A percentile compares a stretch with the other conserved stretches of the same genome.
Conservation (phyloP, 345 rosid genomes). For the Pistacia vera region DNA sequence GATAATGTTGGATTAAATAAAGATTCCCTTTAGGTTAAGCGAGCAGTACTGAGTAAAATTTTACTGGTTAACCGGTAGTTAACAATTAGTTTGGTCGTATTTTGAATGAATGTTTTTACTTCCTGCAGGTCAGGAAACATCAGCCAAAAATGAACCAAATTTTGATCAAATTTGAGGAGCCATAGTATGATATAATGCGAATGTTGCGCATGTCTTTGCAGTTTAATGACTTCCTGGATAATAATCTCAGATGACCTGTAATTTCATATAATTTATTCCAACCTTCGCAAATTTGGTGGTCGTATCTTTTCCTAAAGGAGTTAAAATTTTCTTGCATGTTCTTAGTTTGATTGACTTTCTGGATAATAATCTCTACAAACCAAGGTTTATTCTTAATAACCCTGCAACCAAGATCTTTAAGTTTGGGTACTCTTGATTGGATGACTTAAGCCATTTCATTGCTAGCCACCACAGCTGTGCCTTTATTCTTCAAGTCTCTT, state of each 20-base stretch:
- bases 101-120: background rate
- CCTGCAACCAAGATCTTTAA: too few species aligned
- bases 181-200: slow-evolving; percentile 4
- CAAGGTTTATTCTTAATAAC: too few species aligned
- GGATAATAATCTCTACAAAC: too few species aligned
- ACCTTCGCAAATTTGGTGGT: background rate
- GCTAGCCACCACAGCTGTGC: background rate
- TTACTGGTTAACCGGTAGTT: background rate
- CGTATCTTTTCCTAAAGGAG: background rate
- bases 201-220: background rate
- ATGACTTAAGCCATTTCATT: too few species aligned
- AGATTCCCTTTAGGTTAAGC: background rate
- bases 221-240: too few species aligned
- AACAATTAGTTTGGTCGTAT: slow-evolving; percentile 8
- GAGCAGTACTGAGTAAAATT: too few species aligned
- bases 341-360: background rate
- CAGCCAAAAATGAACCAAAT: slow-evolving; percentile 70
- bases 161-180: slow-evolving; percentile 64
- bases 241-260: too few species aligned
- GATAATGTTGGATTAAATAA: background rate
- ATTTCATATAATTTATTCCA: background rate
- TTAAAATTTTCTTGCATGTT: too few species aligned
- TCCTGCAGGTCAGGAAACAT: slow-evolving; percentile 73
- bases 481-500: too few species aligned
- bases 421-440: background rate